These are phyloP conservation scores for Teunomyces barrocoloradensis DNA, from an alignment of 805 yeast species.

Conservation along the genomic window DNA sequence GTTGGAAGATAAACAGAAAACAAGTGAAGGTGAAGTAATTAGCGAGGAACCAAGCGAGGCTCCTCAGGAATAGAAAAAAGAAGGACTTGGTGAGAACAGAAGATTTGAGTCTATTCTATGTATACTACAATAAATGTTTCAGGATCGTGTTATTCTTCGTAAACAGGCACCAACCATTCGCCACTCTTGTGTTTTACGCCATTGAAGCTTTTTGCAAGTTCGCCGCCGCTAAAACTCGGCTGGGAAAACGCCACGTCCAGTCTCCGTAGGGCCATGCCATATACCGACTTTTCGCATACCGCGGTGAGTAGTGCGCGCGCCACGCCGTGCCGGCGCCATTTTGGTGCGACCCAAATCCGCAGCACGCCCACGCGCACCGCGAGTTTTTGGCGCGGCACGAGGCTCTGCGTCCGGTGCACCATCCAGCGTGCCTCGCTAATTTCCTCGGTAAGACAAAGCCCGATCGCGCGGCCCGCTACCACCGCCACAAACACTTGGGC, in stretches of 20 bases:
- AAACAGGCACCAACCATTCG: slow-evolving; percentile 48
- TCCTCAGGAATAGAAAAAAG: too few relatives aligned
- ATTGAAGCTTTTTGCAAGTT: slow-evolving; percentile 54
- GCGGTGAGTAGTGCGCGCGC: slow-evolving; percentile 45
- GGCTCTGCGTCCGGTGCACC: slow-evolving; percentile 48
- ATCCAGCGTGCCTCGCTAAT: slow-evolving; percentile 49
- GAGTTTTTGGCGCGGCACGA: slow-evolving; percentile 47
- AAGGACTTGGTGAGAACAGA: too few relatives aligned
- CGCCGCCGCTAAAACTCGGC: slow-evolving; percentile 64
- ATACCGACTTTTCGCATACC: slow-evolving; percentile 44
- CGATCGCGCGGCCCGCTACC: slow-evolving; percentile 47
- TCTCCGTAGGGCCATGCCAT: slow-evolving; percentile 43
- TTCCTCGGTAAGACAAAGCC: slow-evolving; percentile 53
- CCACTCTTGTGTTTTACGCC: slow-evolving; percentile 56
- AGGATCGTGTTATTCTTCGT: slow-evolving; percentile 13
- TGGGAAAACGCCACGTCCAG: slow-evolving; percentile 67
- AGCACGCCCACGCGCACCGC: slow-evolving; percentile 37
- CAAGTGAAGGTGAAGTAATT: background rate
- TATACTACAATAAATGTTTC: too few relatives aligned
- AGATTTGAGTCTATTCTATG: too few relatives aligned
- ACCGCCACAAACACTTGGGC: slow-evolving; percentile 48
- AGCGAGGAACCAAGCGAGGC: background rate
- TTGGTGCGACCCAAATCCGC: slow-evolving; percentile 43
- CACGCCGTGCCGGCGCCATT: slow-evolving; percentile 50
- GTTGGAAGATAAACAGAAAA: slow-evolving; percentile 23